Percentiles rank a stretch among this genome's conserved stretches.
Conservation (phyloP, 345 rosid genomes). For the Camelina laxa region DNA sequence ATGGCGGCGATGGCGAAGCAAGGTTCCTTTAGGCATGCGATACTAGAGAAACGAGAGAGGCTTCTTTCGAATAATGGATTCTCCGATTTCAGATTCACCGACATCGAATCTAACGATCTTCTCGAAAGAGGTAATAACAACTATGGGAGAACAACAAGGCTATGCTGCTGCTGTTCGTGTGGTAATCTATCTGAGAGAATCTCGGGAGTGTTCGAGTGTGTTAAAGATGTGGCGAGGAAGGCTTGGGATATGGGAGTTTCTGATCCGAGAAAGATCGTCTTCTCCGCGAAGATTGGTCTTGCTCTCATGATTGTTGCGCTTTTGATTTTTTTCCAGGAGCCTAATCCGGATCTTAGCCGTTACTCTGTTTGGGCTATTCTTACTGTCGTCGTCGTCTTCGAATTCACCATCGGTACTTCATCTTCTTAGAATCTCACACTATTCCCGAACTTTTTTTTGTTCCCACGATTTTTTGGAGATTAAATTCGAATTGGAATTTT, state of each 20-base stretch:
- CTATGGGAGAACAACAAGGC: background rate
- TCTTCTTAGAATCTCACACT: background rate
- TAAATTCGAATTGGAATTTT: background rate
- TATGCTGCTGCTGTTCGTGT: slow-evolving; percentile 47
- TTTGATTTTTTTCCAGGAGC: slow-evolving; percentile 67
- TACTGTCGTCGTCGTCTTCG: slow-evolving; percentile 91
- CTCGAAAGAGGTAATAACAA: slow-evolving; percentile 1
- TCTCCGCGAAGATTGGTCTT: slow-evolving; percentile 84
- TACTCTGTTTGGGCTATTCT: slow-evolving; percentile 93
- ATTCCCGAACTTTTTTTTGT: slow-evolving; percentile 5
- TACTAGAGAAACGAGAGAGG: slow-evolving; percentile 53
- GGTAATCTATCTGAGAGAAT: slow-evolving; percentile 41
- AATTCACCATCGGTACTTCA: slow-evolving; percentile 79
- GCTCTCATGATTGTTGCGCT: slow-evolving; percentile 75
- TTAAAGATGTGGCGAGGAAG: slow-evolving; percentile 49
- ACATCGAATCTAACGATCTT: slow-evolving; percentile 38
- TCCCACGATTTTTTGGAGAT: background rate
- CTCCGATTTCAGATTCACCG: slow-evolving; percentile 50
- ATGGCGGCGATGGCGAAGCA: slow-evolving; percentile 56
- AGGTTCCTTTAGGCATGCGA: slow-evolving; percentile 57
- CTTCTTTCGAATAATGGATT: slow-evolving; percentile 57
- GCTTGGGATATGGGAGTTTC: slow-evolving; percentile 76
- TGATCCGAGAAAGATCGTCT: slow-evolving; percentile 88
- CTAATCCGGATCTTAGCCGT: slow-evolving; percentile 62
- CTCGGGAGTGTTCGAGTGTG: slow-evolving; percentile 31